These are phyloP conservation scores for Ophiosphaerella narmari DNA, from an alignment of 2,329 filamentous ascomycete genomes.

Conservation along the genomic window DNA sequence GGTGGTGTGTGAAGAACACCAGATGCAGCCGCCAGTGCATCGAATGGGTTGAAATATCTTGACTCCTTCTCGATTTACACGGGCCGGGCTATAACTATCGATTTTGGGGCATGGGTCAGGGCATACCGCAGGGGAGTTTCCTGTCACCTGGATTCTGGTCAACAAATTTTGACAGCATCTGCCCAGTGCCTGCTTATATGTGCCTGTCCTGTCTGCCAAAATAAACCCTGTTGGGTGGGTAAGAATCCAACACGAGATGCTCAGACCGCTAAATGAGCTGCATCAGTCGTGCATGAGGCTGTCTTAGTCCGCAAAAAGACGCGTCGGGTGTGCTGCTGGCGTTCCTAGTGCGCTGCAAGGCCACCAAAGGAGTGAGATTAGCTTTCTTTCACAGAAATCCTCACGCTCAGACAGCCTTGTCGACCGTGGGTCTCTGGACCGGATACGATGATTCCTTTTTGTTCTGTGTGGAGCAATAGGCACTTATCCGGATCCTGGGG, in stretches of 20 bases:
- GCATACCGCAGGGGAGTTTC: background rate
- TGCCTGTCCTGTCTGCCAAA: background rate
- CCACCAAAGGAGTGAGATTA: constrained; percentile 29
- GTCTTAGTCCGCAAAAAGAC: constrained; percentile 17
- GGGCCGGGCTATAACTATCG: no score
- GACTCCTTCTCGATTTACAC: no score
- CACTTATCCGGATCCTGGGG: background rate
- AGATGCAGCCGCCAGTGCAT: background rate
- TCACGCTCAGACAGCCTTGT: background rate
- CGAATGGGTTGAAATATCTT: no score
- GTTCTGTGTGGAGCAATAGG: background rate
- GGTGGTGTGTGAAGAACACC: background rate
- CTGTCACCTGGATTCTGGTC: background rate
- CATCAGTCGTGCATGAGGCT: constrained; percentile 5
- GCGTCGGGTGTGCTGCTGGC: constrained; percentile 28
- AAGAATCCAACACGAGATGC: constrained; percentile 9
- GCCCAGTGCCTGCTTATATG: background rate
- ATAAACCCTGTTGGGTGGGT: background rate
- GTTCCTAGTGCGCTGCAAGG: constrained; percentile 28
- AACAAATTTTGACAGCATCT: background rate
- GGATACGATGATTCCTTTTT: background rate
- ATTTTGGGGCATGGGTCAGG: no score
- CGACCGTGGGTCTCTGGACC: background rate
- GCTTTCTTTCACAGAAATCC: constrained; percentile 18
- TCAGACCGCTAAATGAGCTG: constrained; percentile 20